These are phyloP conservation scores for Sphagnum contortum DNA, from an alignment of 225 moss, liverwort and hornwort species.

Conservation along the genomic window DNA sequence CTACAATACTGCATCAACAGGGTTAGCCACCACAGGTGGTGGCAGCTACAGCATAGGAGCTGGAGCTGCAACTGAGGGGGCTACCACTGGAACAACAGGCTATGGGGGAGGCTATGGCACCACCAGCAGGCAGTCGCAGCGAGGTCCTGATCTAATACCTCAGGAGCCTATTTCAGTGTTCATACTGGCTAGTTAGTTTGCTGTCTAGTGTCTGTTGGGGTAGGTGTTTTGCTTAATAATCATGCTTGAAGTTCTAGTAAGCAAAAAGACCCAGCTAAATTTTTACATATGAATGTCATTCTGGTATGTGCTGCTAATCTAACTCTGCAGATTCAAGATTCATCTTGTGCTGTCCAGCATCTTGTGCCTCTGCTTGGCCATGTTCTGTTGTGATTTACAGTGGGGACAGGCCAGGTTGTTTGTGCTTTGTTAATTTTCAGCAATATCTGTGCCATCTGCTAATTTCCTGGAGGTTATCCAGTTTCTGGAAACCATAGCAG, in stretches of 20 bases:
- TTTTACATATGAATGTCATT: too few relatives aligned
- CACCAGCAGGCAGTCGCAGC: conserved; percentile 97
- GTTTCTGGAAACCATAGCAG: too few relatives aligned
- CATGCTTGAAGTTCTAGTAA: conserved; percentile 32
- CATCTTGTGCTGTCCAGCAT: too few relatives aligned
- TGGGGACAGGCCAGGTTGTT: too few relatives aligned
- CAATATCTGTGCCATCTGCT: too few relatives aligned
- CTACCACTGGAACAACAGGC: conserved; percentile 44
- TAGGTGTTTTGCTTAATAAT: conserved; percentile 21
- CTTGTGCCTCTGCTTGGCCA: too few relatives aligned
- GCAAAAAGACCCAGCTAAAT: background rate
- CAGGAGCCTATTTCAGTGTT: conserved; percentile 99
- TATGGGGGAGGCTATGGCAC: conserved; percentile 96
- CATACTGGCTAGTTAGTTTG: conserved; percentile 82
- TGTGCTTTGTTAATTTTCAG: too few relatives aligned
- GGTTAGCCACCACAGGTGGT: conserved; percentile 20
- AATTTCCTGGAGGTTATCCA: too few relatives aligned
- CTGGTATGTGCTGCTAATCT: too few relatives aligned
- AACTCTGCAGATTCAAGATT: too few relatives aligned
- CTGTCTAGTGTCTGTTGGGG: conserved; percentile 35
- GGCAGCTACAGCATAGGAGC: conserved; percentile 28
- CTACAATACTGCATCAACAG: conserved; percentile 30
- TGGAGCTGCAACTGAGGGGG: conserved; percentile 14
- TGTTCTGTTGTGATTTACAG: too few relatives aligned
- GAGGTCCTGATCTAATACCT: conserved; percentile 94